Base-by-base conservation (phyloP, 2,329 filamentous ascomycete genomes). In the Stagonosporopsis chrysanthemi region DNA sequence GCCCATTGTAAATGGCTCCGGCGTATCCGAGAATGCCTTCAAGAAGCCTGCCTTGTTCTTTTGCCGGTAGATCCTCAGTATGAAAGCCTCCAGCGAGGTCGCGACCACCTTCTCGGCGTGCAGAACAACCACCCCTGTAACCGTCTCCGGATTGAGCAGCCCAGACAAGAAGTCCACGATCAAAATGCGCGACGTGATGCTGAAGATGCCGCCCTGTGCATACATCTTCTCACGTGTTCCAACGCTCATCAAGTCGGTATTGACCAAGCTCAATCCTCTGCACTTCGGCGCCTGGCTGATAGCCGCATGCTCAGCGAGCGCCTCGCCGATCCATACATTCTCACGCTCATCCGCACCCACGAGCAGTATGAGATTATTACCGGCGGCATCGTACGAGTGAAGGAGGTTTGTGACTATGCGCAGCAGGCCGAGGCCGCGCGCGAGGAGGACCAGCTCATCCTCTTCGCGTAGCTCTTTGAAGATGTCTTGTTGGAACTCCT, bases 291-390 rank as follows among this genome's bases (percentile, higher is more conserved):
- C 85, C 78, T 88, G 88, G 80, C 92, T 97, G 74, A 97, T 87
- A 61, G 92, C 92, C 73, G 93, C 93, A 80, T 98, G 93, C 79
- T 99, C 95, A 23, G 95, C 95, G 72, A 99, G 81, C 28, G 92
- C 91, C 80, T 98, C 95, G 65, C 95, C 95, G 58, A 99, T 92
- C 93, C 94, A 98, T 53, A 89, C 88, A 85, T 97, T 97, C 73
- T 99, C 95, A 58, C 91, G 87, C 31, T 97, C 92, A 58, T 95
- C 90, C 33, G 95, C 93, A 9, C 92, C 93, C 39, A 98, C 87
- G 19, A 99, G 80, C 41, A 99, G 82, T 45, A 99, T 88, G 52
- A 99, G 81, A 72, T 96, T 98, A 78, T 95, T 96, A 14, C 95
- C 95, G 3, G 92, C 92, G 1, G 92, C 93, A 83, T 99, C 95